A percentile compares a stretch with the other conserved stretches of the same genome.
Conservation (phyloP, 305 asterid species). For the Solanum hybrid region DNA sequence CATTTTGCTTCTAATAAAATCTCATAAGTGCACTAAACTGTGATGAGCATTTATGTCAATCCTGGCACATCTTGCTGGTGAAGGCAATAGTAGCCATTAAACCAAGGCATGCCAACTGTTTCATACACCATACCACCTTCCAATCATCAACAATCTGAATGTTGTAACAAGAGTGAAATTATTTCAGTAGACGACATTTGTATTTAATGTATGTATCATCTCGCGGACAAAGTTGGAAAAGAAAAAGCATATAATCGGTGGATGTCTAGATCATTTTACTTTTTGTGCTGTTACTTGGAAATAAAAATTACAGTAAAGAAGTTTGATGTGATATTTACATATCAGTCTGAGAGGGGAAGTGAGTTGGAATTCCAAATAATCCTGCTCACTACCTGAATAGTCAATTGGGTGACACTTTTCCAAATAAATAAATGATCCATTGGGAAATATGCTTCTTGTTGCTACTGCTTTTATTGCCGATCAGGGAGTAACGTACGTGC, state of each 20-base stretch:
- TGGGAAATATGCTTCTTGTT: not conserved
- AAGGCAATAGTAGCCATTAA: not conserved
- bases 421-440: not conserved
- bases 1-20: not conserved
- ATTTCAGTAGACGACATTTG: not conserved
- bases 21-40: not conserved
- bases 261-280: not conserved
- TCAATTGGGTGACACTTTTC: not conserved
- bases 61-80: not conserved
- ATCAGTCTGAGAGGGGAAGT: not conserved
- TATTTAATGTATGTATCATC: not conserved
- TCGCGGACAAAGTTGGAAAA: not conserved
- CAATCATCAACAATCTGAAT: not conserved
- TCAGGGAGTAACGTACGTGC: not conserved
- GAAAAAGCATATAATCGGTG: not conserved
- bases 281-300: not conserved
- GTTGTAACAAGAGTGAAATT: not conserved
- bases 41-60: not conserved
- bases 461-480: not conserved
- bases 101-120: not conserved
- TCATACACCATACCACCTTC: not conserved
- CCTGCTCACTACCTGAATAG: not conserved
- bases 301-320: not conserved
- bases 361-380: not conserved
- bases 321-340: not conserved